A percentile compares a stretch with the other conserved stretches of the same genome.
These are phyloP conservation scores for Ambrosia artemisiifolia DNA, from an alignment of 129 eudicot species.

Conservation along the genomic window DNA sequence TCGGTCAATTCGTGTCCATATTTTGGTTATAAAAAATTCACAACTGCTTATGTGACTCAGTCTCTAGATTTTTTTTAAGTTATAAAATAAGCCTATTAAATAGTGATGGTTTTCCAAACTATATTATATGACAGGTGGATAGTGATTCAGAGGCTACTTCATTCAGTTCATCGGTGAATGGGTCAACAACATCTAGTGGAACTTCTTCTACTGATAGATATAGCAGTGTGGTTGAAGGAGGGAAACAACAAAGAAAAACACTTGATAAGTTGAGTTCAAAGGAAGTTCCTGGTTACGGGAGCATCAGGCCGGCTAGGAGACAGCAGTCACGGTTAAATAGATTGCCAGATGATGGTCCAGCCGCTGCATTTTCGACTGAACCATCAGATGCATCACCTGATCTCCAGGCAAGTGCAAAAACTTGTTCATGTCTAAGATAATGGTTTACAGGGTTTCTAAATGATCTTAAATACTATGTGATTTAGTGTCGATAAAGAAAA, in stretches of 20 bases:
- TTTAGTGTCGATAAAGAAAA: no score
- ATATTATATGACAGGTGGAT: neutral
- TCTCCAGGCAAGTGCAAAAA: neutral
- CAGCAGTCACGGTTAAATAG: constrained; percentile 29
- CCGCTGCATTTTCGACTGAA: neutral
- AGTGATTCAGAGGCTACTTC: constrained; percentile 22
- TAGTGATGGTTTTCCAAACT: no score
- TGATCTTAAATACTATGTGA: no score
- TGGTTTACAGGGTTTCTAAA: no score
- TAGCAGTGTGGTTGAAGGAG: constrained; percentile 17
- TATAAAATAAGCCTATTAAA: no score
- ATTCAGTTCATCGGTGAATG: constrained; percentile 21
- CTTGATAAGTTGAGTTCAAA: constrained; percentile 22
- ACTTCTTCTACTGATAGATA: constrained; percentile 1
- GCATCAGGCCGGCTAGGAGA: constrained; percentile 28
- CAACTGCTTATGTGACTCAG: neutral
- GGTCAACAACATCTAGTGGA: constrained; percentile 6
- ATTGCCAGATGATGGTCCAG: constrained; percentile 12
- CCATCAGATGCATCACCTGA: constrained; percentile 9
- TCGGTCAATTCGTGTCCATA: neutral
- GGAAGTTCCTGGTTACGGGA: constrained; percentile 21
- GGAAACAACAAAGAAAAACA: constrained; percentile 15
- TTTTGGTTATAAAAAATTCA: neutral
- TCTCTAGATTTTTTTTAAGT: no score
- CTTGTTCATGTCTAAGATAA: neutral